Evolutionary conservation across 73 alveolate species (phyloP), one percentile per base, ranked within the genome.

Genomic region (Paramecium pentaurelia): DNA sequence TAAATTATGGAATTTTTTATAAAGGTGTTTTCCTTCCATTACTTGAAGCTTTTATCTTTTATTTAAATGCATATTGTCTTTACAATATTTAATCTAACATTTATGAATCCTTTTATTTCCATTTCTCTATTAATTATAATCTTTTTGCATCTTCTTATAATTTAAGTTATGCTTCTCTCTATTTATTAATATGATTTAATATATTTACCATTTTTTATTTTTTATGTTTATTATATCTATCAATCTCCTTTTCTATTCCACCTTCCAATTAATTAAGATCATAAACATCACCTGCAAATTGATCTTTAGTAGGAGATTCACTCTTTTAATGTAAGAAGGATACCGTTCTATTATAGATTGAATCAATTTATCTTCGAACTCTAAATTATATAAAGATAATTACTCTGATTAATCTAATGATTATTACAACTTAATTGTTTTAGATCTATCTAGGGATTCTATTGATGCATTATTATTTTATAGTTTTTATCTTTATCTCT

Each of bases 101-200:
- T 44, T 80, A 16, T 45, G 49, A 3, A 28, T 80, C 91, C 30
- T 80, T 80, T 49, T 45, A 25, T 80, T 80, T 80, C 71, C 47
- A 42, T 34, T 80, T 80, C 2, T 80, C 91, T 27, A 80, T 45
- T 9, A 80, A 45, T 20, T 80, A 60, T 20, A 80, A 49, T 47
- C 91, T 80, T 80, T 80, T 80, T 42, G 77, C 91, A 80, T 80
- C 91, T 80, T 80, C 91, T 45, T 42, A 8, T 18, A 80, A 32
- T 44, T 80, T 80, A 1, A 80, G 28, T 20, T 47, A 22, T 10
- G 91, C 91, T 47, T 80, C 91, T 80, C 91, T 80, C 91, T 8
- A 4, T 38, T 40, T 1, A 51, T 28, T 0, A 12, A 40, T 42
- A 20, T 4, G 44, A 9, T 20, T 14, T 0, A 77, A 40, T 22